phyloP scores from a whole-genome alignment of 805 yeast genomes.

The Myxozyma nipponensis region DNA sequence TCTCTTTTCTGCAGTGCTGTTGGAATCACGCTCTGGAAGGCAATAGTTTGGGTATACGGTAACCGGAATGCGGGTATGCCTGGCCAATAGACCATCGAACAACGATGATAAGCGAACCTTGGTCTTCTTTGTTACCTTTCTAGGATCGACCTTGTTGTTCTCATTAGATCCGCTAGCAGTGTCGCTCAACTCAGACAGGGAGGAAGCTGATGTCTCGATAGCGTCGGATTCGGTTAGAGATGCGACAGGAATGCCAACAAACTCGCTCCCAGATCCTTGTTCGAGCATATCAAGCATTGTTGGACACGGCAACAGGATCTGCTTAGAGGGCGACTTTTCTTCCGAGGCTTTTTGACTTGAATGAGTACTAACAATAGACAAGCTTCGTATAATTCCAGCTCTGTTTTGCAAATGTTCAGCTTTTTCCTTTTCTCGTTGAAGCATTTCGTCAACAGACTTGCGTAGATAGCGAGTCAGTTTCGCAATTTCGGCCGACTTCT shows the following conservation, averaged over 20 bases:
- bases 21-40: too few relatives aligned
- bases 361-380: neutral
- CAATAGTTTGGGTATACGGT: too few relatives aligned
- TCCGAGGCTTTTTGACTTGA: neutral
- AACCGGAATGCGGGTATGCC: too few relatives aligned
- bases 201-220: too few relatives aligned
- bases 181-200: too few relatives aligned
- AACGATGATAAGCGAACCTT: too few relatives aligned
- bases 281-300: neutral
- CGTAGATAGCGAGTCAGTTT: neutral
- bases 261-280: neutral
- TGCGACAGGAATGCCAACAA: neutral
- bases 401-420: neutral
- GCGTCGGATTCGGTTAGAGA: neutral
- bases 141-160: too few relatives aligned
- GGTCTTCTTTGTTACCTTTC: too few relatives aligned
- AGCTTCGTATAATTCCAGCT: neutral
- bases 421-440: neutral
- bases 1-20: too few relatives aligned
- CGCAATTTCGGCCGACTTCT: too few relatives aligned
- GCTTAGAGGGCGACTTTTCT: neutral
- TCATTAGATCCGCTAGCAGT: too few relatives aligned
- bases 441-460: neutral
- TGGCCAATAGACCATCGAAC: too few relatives aligned
- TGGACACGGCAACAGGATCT: neutral